Percentiles rank a stretch among this genome's conserved stretches.
Conservation (phyloP, 2,329 filamentous ascomycete genomes). For the Stagonosporopsis rhizophila region DNA sequence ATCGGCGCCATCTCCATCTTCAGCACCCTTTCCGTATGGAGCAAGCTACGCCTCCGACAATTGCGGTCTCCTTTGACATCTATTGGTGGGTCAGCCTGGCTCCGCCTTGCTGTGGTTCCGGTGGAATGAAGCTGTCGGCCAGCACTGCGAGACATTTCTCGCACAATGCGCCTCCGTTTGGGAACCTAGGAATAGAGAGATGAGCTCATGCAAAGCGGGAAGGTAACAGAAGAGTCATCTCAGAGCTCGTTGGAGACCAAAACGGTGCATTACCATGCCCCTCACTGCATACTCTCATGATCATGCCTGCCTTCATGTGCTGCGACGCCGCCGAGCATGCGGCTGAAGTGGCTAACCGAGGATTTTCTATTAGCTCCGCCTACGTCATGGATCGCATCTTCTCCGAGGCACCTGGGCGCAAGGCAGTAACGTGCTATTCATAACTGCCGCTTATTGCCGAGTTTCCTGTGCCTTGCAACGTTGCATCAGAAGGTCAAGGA, state of each 20-base stretch:
- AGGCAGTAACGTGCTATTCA: background rate
- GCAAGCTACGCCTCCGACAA: conserved; percentile 3
- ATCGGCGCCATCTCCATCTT: conserved; percentile 23
- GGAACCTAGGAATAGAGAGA: background rate
- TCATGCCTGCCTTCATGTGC: too few species aligned
- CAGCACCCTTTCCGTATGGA: conserved; percentile 9
- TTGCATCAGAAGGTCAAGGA: too few species aligned
- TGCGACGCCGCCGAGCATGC: conserved; percentile 2
- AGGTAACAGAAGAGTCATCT: too few species aligned
- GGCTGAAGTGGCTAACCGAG: background rate
- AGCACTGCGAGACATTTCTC: background rate
- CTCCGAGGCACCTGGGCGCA: background rate
- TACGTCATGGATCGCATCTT: conserved; percentile 18
- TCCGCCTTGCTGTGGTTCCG: conserved; percentile 1
- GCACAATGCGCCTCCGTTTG: background rate
- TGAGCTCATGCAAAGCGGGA: too few species aligned
- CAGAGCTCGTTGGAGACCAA: too few species aligned
- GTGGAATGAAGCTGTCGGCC: background rate
- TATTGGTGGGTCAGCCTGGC: conserved; percentile 11
- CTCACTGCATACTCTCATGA: too few species aligned
- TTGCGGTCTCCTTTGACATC: conserved; percentile 5
- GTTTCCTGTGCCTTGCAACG: background rate
- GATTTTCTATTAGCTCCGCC: background rate
- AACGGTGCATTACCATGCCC: too few species aligned
- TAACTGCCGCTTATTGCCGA: background rate